Conservation (phyloP, 805 yeast genomes). For the Pichia kluyveri region DNA sequence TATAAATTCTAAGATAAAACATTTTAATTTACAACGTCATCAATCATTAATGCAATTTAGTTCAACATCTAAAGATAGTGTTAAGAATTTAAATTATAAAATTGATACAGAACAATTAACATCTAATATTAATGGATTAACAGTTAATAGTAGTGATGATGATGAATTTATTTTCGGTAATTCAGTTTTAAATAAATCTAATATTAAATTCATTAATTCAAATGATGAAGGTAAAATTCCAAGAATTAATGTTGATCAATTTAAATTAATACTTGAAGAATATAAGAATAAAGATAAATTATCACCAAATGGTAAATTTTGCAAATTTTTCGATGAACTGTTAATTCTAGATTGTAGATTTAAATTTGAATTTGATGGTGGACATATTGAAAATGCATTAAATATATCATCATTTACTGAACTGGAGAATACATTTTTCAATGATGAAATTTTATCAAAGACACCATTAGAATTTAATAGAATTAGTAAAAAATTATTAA, state of each 20-base stretch:
- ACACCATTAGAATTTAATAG: constrained; percentile 19
- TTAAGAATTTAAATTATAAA: background rate
- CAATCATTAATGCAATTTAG: constrained; percentile 15
- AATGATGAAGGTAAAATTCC: constrained; percentile 55
- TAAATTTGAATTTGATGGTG: constrained; percentile 86
- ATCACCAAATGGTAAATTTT: constrained; percentile 24
- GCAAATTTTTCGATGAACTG: constrained; percentile 43
- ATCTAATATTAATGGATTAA: constrained; percentile 17
- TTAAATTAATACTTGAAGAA: constrained; percentile 39
- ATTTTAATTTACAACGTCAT: constrained; percentile 19
- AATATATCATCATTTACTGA: constrained; percentile 66
- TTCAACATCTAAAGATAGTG: background rate
- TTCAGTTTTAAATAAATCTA: constrained; percentile 4
- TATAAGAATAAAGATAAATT: constrained; percentile 31
- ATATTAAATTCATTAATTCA: background rate
- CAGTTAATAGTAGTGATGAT: constrained; percentile 10
- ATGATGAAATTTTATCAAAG: constrained; percentile 11
- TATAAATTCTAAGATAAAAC: constrained; percentile 12
- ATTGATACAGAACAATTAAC: constrained; percentile 19
- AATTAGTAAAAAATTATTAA: constrained; percentile 37
- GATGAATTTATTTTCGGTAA: constrained; percentile 4
- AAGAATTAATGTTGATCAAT: constrained; percentile 51
- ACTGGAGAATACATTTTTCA: constrained; percentile 49
- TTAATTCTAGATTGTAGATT: constrained; percentile 82
- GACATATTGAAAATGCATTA: constrained; percentile 79